phyloP scores from a whole-genome alignment of 139 green algal genomes.

The Volvox africanus region DNA sequence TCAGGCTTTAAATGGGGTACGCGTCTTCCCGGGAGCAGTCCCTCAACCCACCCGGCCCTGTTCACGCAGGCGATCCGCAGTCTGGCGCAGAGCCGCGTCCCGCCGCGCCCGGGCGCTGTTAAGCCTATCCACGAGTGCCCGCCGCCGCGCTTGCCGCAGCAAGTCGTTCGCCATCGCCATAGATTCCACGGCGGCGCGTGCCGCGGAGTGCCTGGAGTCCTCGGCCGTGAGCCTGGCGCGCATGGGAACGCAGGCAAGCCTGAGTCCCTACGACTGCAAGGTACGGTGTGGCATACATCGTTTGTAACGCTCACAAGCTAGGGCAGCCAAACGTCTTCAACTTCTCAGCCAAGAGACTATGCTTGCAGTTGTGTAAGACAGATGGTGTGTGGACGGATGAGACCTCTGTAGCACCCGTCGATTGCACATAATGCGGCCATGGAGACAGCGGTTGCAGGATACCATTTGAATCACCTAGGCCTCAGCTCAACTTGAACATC shows the following conservation, averaged over 20 bases:
- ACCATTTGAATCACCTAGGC: too few relatives aligned
- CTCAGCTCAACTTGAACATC: neutral
- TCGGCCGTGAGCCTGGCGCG: slow-evolving; percentile 15
- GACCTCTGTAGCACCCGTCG: too few relatives aligned
- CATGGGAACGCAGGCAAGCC: neutral
- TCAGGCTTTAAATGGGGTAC: too few relatives aligned
- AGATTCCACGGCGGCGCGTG: neutral
- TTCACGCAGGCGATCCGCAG: neutral
- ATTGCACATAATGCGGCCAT: too few relatives aligned
- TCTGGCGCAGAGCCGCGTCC: slow-evolving; percentile 8
- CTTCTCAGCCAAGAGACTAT: too few relatives aligned
- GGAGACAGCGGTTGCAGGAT: too few relatives aligned
- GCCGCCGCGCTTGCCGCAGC: slow-evolving; percentile 10
- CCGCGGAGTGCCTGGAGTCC: slow-evolving; percentile 29
- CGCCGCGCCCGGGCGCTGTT: neutral
- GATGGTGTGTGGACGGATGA: too few relatives aligned
- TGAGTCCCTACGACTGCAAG: too few relatives aligned
- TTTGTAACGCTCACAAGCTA: too few relatives aligned
- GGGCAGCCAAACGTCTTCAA: too few relatives aligned
- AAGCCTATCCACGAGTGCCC: slow-evolving; percentile 31
- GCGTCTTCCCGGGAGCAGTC: neutral
- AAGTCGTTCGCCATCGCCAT: neutral
- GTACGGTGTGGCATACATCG: too few relatives aligned
- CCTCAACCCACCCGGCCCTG: neutral
- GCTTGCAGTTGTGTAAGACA: too few relatives aligned